Base-by-base conservation (phyloP, 495 filamentous ascomycete species). In the Venustampulla echinocandica region DNA sequence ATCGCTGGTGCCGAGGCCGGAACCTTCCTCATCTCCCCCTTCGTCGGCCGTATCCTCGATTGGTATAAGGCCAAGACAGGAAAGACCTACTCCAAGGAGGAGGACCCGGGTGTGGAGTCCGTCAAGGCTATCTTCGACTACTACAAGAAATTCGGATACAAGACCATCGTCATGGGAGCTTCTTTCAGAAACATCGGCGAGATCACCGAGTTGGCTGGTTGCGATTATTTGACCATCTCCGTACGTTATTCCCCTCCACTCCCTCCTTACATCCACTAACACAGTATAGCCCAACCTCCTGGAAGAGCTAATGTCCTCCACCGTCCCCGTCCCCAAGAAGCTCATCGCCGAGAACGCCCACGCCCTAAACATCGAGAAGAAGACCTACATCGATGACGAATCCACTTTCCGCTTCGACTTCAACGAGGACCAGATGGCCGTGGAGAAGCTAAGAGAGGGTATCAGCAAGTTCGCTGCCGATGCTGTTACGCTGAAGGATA, bases 121-220 rank as follows among this genome's bases (percentile, higher is more conserved):
- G 93, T 99, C 59, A 78, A 95, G 79, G 61, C 57, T 64, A 99
- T 99, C 76, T 99, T 84, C 84, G 94, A 99, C 76, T 99, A 99
- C 85, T 99, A 99, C 82, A 99, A 99, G 87, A 99, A 96, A 77
- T 84, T 75, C 68, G 88, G 84, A 61, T 96, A 99, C 80, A 90
- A 92, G 58, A 98, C 92, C 66, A 94, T 94, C 60, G 92, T 99
- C 64, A 99, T 99, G 92, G 92, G 92, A 62, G 92, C 92, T 53
- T 95, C 89, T 11, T 99, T 99, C 86, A 77, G 92, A 59, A 95
- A 85, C 72, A 68, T 71, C 44, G 92, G 92, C 53, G 92, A 99
- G 74, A 94, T 99, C 70, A 95, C 84, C 35, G 93, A 99, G 77
- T 75, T 99, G 25, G 88, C 88, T 64, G 92, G 92, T 60, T 97